These are phyloP conservation scores for Carex kokanica DNA, from an alignment of 176 grass and related monocot species.

Conservation along the genomic window DNA sequence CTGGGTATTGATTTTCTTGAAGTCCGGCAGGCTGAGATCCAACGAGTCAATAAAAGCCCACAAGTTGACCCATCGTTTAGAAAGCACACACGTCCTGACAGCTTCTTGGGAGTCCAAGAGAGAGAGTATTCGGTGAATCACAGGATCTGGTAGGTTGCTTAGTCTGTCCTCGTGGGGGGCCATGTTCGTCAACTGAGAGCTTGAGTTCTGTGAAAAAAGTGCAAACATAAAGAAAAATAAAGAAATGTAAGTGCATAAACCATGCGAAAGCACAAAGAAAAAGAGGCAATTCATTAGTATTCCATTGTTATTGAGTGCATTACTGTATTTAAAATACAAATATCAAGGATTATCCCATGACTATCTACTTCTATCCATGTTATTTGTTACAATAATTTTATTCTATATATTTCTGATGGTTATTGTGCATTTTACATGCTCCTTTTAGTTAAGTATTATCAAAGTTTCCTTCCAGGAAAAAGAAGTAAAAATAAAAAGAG, in stretches of 20 bases:
- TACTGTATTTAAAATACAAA: neutral
- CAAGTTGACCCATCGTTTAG: constrained; percentile 4
- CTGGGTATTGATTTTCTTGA: neutral
- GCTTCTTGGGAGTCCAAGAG: constrained; percentile 6
- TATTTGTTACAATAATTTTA: too few relatives aligned
- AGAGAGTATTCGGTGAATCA: constrained; percentile 11
- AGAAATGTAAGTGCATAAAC: neutral
- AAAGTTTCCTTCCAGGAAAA: neutral
- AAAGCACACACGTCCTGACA: neutral
- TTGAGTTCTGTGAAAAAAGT: neutral
- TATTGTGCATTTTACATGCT: too few relatives aligned
- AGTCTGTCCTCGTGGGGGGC: neutral
- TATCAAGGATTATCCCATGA: too few relatives aligned
- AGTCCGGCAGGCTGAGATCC: neutral
- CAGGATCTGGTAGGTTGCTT: neutral
- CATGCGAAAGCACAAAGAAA: neutral
- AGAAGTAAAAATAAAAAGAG: neutral
- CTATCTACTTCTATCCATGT: too few relatives aligned
- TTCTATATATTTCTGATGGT: too few relatives aligned
- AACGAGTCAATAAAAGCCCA: neutral
- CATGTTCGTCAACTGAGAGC: neutral
- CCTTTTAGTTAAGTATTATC: too few relatives aligned
- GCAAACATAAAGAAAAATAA: neutral
- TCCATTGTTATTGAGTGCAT: too few relatives aligned
- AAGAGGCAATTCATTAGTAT: neutral